These are phyloP conservation scores for Orbilia brochopaga DNA, from an alignment of 2,329 filamentous ascomycete species.

Conservation along the genomic window DNA sequence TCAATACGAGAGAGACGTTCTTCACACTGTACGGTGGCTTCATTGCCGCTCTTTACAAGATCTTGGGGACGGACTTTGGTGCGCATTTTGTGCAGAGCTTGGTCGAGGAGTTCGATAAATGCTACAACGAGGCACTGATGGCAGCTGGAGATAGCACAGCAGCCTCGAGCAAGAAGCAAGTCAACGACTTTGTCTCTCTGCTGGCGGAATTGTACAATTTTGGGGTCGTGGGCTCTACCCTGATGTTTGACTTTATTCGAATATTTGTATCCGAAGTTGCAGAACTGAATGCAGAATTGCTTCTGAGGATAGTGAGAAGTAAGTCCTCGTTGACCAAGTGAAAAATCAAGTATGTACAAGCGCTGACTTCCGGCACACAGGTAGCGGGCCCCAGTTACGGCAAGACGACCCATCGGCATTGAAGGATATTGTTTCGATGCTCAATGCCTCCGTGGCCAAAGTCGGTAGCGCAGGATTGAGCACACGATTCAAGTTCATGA, in stretches of 20 bases:
- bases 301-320: slow-evolving; percentile 81
- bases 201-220: slow-evolving; percentile 90
- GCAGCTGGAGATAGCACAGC: slow-evolving; percentile 7
- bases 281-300: slow-evolving; percentile 84
- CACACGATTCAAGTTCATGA: slow-evolving; percentile 93
- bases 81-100: slow-evolving; percentile 81
- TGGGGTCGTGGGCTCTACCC: slow-evolving; percentile 78
- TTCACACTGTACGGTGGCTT: slow-evolving; percentile 90
- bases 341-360: neutral
- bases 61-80: slow-evolving; percentile 86
- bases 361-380: slow-evolving; percentile 53
- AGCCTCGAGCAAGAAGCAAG: slow-evolving; percentile 52
- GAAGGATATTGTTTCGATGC: slow-evolving; percentile 82
- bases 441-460: slow-evolving; percentile 74
- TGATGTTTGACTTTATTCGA: slow-evolving; percentile 90
- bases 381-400: slow-evolving; percentile 79
- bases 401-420: slow-evolving; percentile 86
- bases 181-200: slow-evolving; percentile 77
- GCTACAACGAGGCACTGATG: slow-evolving; percentile 20
- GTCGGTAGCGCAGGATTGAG: slow-evolving; percentile 74
- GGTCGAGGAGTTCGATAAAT: slow-evolving; percentile 73
- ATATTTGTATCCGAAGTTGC: slow-evolving; percentile 75
- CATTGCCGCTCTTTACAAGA: slow-evolving; percentile 82
- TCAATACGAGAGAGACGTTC: slow-evolving; percentile 82
- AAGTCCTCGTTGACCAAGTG: slow-evolving; percentile 51